These are phyloP conservation scores for Quillaja saponaria DNA, from an alignment of 306 rosid species.

Conservation along the genomic window DNA sequence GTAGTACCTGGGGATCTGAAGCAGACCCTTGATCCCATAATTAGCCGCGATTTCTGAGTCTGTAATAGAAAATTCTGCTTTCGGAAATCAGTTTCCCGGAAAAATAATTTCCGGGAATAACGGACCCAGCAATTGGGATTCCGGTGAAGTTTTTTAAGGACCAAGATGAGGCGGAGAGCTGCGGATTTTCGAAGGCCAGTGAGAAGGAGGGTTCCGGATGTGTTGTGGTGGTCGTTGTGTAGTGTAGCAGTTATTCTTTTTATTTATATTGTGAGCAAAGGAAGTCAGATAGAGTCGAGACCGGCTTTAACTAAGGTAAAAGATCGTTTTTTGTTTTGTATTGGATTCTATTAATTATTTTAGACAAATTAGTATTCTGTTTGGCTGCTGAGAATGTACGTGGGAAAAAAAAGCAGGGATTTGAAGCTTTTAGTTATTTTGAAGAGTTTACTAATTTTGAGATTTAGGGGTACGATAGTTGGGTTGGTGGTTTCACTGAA, in stretches of 20 bases:
- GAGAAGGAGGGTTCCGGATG: constrained; percentile 75
- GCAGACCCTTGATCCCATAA: background rate
- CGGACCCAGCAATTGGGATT: constrained; percentile 17
- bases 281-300: constrained; percentile 72
- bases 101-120: too few relatives aligned
- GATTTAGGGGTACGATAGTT: constrained; percentile 10
- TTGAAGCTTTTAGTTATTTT: too few relatives aligned
- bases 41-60: background rate
- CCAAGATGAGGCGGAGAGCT: constrained; percentile 75
- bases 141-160: constrained; percentile 5
- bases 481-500: constrained; percentile 6
- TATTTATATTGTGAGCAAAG: constrained; percentile 66
- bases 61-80: too few relatives aligned
- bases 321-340: background rate
- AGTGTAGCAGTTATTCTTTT: constrained; percentile 68
- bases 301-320: constrained; percentile 63
- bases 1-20: constrained; percentile 19
- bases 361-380: constrained; percentile 4
- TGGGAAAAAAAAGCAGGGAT: background rate
- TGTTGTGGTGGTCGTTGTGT: constrained; percentile 70
- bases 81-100: constrained; percentile 20
- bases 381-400: constrained; percentile 14
- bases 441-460: too few relatives aligned
- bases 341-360: background rate
- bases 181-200: constrained; percentile 78